Base-by-base conservation (phyloP, 2,329 filamentous ascomycete genomes). In the Hawksworthiomyces lignivorus region DNA sequence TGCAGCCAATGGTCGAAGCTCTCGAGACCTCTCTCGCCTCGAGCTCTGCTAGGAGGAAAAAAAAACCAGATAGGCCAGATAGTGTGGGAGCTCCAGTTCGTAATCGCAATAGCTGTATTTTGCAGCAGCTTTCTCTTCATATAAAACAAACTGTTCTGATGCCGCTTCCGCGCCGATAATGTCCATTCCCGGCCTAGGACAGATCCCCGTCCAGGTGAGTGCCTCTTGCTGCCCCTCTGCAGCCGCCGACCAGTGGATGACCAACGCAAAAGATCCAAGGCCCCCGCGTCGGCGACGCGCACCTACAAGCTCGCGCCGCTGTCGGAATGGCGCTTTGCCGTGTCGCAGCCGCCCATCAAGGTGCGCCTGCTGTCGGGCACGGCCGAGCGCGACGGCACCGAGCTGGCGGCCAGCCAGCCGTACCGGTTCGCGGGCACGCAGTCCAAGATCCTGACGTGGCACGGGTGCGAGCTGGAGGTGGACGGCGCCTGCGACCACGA, bases 351-450 rank as follows among this genome's bases (percentile, higher is more conserved):
- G 44, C 53, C 60, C 22, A 46, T 73, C 38, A 60, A 62, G 29
- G 56, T 75, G 36, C 71, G 88, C 67, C 70, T 97, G 20, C 65
- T 87, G 43, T 78, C 75, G 26, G 92, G 92, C 47, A 87, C 82
- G 2, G 92, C 90, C 36, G 92, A 98, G 62, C 80, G 94, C 56
- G 95, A 97, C 59, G 92, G 92, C 58, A 89, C 90, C 42, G 92
- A 98, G 65, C 82, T 98, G 32, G 88, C 88, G 10, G 73, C 77
- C 9, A 84, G 83, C 43, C 83, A 84, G 39, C 73, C 77, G 9
- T 97, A 97, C 67, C 81, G 73, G 24, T 90, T 98, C 62, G 74
- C 76, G 34, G 85, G 87, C 43, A 77, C 76, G 52, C 94, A 94
- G 67, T 84, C 85, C 44, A 89, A 90, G 47, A 83, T 98, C 55